Conservation (phyloP, 2,329 filamentous ascomycete genomes). For the Apiospora saccharicola region DNA sequence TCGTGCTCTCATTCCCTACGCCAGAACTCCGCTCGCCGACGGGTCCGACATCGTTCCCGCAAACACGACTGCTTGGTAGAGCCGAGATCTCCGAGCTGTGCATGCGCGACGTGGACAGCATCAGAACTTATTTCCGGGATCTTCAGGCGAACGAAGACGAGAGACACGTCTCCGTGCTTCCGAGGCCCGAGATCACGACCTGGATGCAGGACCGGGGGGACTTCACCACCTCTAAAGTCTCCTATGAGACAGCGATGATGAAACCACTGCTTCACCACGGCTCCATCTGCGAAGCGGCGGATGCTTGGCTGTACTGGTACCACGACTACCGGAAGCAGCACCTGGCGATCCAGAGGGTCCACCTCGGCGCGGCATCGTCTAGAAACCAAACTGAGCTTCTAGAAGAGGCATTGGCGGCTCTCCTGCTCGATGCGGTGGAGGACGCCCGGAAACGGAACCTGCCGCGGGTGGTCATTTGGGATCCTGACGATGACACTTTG, state of each 20-base stretch:
- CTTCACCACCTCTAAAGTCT: background rate
- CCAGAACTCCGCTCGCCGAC: background rate
- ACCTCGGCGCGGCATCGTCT: background rate
- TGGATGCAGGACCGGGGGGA: background rate
- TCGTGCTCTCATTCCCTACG: background rate
- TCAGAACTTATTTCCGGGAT: background rate
- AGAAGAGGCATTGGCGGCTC: background rate
- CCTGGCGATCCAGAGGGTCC: background rate
- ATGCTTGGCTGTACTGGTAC: conserved; percentile 13
- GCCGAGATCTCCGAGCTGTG: background rate
- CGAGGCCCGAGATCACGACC: background rate
- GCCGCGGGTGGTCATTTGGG: background rate
- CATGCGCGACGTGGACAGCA: background rate
- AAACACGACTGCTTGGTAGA: background rate
- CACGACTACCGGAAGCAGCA: background rate
- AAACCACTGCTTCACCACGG: background rate
- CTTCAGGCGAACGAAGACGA: background rate
- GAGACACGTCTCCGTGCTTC: background rate
- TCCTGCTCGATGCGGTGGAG: background rate
- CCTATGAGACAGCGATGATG: no score
- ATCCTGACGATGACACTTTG: background rate
- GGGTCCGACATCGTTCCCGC: background rate
- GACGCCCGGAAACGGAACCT: background rate
- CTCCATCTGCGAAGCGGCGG: background rate
- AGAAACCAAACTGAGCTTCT: background rate